These are phyloP conservation scores for Populus simonii DNA, from an alignment of 345 rosid species.

Conservation along the genomic window DNA sequence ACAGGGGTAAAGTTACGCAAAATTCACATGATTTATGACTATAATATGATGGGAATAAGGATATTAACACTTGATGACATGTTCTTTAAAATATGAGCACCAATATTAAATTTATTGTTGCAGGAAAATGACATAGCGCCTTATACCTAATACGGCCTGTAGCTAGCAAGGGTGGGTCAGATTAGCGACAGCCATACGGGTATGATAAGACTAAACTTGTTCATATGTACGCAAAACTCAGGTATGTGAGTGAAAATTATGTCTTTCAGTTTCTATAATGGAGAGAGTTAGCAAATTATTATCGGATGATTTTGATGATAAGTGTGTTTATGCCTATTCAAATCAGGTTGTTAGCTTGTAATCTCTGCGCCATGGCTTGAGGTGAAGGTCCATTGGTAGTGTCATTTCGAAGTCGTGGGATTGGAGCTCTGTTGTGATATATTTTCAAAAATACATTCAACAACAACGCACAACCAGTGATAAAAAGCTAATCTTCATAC, in stretches of 20 bases:
- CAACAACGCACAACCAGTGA: background rate
- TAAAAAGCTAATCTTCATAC: background rate
- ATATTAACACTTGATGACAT: background rate
- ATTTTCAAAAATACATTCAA: too few relatives aligned
- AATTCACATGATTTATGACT: background rate
- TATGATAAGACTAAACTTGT: conserved; percentile 7
- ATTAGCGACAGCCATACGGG: background rate
- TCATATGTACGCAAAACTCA: background rate
- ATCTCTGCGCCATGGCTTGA: background rate
- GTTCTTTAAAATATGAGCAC: background rate
- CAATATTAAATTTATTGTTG: background rate
- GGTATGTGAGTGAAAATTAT: background rate
- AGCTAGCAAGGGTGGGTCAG: background rate
- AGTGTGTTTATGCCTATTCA: background rate
- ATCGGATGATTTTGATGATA: background rate
- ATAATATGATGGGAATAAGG: background rate
- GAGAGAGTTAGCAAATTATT: conserved; percentile 1
- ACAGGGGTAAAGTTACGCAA: background rate
- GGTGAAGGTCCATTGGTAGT: background rate
- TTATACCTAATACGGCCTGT: background rate
- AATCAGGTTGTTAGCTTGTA: conserved; percentile 6
- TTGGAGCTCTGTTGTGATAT: background rate
- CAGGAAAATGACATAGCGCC: conserved; percentile 2
- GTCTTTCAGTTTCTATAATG: background rate
- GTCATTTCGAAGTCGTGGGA: background rate